Evolutionary conservation across 345 rosid genomes (phyloP).

Genomic region (Arabidopsis thaliana): DNA sequence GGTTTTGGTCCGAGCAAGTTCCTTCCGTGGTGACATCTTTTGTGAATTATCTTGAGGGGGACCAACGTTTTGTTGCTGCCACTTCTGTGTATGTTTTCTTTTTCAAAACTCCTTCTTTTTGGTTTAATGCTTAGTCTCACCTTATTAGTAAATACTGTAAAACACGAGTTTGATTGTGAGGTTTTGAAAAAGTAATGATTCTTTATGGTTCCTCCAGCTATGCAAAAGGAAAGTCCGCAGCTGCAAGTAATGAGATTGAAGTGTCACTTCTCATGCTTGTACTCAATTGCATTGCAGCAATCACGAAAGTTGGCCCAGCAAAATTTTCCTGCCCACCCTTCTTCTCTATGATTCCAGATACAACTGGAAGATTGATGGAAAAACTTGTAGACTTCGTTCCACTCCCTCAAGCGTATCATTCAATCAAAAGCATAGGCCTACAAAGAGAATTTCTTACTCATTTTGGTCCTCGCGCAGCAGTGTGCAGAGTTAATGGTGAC

Average conservation of each 20-base stretch:
- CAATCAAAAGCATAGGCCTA: constrained; percentile 79
- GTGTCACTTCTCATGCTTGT: constrained; percentile 84
- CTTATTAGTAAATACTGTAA: constrained; percentile 20
- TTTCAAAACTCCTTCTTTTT: constrained; percentile 36
- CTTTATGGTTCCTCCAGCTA: constrained; percentile 52
- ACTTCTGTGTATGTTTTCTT: constrained; percentile 61
- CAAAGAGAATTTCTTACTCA: constrained; percentile 89
- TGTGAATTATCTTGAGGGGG: constrained; percentile 74
- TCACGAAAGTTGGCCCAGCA: constrained; percentile 83
- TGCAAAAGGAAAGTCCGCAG: constrained; percentile 52
- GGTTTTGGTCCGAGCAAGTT: constrained; percentile 86
- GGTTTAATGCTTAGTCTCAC: constrained; percentile 3
- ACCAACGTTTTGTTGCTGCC: constrained; percentile 64
- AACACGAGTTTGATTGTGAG: constrained; percentile 24
- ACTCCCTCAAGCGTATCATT: constrained; percentile 67
- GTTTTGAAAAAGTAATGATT: constrained; percentile 32
- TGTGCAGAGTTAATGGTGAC: constrained; percentile 73
- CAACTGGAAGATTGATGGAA: constrained; percentile 86
- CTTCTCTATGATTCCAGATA: constrained; percentile 70
- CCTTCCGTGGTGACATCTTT: constrained; percentile 69
- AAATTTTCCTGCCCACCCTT: constrained; percentile 83
- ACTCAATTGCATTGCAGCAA: constrained; percentile 79
- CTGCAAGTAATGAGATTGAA: constrained; percentile 63
- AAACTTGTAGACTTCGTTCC: constrained; percentile 80
- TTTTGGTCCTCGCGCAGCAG: constrained; percentile 91